Evolutionary conservation across 164 flowering plant species (phyloP).

Genomic region (Nymphaea thermarum): DNA sequence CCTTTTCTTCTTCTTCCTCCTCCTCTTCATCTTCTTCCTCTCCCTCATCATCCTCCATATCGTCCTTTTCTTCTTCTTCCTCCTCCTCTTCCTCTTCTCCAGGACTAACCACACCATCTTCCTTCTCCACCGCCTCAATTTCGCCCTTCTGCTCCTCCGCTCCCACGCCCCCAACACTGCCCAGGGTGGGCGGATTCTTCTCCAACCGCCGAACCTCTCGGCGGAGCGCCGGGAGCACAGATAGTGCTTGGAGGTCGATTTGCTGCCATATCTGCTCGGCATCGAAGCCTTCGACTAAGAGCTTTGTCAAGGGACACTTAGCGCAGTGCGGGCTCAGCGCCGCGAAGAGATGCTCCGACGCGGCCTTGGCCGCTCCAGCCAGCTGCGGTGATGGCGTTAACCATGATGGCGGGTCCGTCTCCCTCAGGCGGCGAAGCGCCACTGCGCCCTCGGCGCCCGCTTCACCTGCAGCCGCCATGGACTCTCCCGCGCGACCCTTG

Average conservation of each 20-base stretch:
- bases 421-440: slow-evolving; percentile 29
- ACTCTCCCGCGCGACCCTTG: background rate
- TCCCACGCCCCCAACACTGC: background rate
- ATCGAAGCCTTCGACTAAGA: slow-evolving; percentile 62
- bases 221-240: slow-evolving; percentile 32
- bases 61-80: slow-evolving; percentile 9
- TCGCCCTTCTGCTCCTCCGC: background rate
- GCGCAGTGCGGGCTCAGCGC: slow-evolving; percentile 43
- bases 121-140: slow-evolving; percentile 7
- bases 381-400: slow-evolving; percentile 37
- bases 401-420: slow-evolving; percentile 44
- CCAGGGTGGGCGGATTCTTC: slow-evolving; percentile 22
- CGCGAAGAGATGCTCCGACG: slow-evolving; percentile 44
- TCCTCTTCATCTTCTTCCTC: slow-evolving; percentile 12
- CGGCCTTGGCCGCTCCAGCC: slow-evolving; percentile 35
- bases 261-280: slow-evolving; percentile 98
- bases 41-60: slow-evolving; percentile 15
- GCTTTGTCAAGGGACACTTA: slow-evolving; percentile 54
- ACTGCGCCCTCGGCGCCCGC: slow-evolving; percentile 10
- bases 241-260: slow-evolving; percentile 60
- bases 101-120: background rate
- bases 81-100: background rate
- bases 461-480: slow-evolving; percentile 1
- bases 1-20: slow-evolving; percentile 17
- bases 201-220: slow-evolving; percentile 42